Percentiles rank a stretch among this genome's conserved stretches.
Evolutionary conservation across 2,329 filamentous ascomycete genomes (phyloP).

Genomic region (Cryphonectria parasitica): DNA sequence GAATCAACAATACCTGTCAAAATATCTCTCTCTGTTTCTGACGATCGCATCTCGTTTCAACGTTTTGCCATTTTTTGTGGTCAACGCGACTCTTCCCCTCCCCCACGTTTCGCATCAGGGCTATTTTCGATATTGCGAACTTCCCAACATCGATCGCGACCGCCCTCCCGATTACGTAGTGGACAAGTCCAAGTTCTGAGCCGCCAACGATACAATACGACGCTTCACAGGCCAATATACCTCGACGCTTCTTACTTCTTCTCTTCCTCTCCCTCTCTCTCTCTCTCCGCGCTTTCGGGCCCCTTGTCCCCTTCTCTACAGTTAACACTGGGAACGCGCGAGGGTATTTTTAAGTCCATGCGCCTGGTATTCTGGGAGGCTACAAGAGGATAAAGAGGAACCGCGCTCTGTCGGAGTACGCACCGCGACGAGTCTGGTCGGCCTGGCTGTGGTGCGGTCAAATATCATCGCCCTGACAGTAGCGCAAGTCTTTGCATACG

Average conservation of each 20-base stretch:
- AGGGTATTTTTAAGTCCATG: background rate
- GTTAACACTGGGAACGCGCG: background rate
- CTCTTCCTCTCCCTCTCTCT: too few species aligned
- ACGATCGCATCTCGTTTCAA: background rate
- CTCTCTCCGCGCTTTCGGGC: background rate
- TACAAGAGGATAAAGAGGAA: background rate
- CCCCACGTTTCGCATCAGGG: background rate
- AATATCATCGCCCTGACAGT: background rate
- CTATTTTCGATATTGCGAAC: background rate
- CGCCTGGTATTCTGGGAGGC: background rate
- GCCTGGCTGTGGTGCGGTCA: background rate
- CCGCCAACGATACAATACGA: background rate
- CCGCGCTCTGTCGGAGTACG: background rate
- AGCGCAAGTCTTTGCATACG: background rate
- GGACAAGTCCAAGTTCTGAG: background rate
- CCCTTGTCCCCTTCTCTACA: background rate
- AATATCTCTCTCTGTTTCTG: background rate
- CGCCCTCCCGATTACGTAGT: conserved; percentile 4
- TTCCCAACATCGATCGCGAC: conserved; percentile 4
- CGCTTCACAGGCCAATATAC: background rate
- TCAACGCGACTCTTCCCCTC: background rate
- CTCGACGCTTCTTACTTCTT: background rate
- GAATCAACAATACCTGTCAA: conserved; percentile 1
- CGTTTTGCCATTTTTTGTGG: background rate
- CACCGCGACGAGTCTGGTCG: background rate